phyloP scores from a whole-genome alignment of 805 yeast species.

The Scheffersomyces amazonensis region DNA sequence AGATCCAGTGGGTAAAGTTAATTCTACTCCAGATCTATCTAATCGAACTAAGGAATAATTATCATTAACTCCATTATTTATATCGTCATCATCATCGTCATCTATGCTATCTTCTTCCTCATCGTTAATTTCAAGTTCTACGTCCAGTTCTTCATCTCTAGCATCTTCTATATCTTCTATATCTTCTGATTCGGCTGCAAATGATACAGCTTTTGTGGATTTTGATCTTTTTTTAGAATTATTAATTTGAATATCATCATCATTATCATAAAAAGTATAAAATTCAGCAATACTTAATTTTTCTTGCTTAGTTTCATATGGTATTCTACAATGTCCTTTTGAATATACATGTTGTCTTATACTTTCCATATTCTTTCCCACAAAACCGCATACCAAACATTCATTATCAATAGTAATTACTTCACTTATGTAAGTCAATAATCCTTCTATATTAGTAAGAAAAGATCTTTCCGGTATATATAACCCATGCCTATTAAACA shows the following conservation, averaged over 20 bases:
- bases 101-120: conserved; percentile 8
- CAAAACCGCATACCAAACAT: conserved; percentile 44
- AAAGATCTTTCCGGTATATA: conserved; percentile 43
- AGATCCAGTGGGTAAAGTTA: conserved; percentile 74
- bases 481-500: conserved; percentile 44
- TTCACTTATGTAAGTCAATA: conserved; percentile 36
- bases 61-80: conserved; percentile 16
- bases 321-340: conserved; percentile 46
- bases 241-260: conserved; percentile 1
- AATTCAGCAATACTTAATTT: conserved; percentile 32
- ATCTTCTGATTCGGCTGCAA: conserved; percentile 19
- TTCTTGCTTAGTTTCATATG: conserved; percentile 43
- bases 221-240: conserved; percentile 8
- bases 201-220: conserved; percentile 23
- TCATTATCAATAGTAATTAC: conserved; percentile 37
- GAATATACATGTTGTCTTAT: conserved; percentile 41
- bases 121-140: conserved; percentile 4
- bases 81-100: conserved; percentile 10
- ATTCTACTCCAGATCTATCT: conserved; percentile 61
- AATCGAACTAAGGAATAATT: conserved; percentile 34
- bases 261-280: conserved; percentile 30
- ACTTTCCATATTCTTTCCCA: conserved; percentile 39
- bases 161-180: conserved; percentile 8
- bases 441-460: conserved; percentile 35
- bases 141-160: conserved; percentile 6